These are phyloP conservation scores for Arthroderma sp. DNA, from an alignment of 2,329 filamentous ascomycete species.

Conservation along the genomic window DNA sequence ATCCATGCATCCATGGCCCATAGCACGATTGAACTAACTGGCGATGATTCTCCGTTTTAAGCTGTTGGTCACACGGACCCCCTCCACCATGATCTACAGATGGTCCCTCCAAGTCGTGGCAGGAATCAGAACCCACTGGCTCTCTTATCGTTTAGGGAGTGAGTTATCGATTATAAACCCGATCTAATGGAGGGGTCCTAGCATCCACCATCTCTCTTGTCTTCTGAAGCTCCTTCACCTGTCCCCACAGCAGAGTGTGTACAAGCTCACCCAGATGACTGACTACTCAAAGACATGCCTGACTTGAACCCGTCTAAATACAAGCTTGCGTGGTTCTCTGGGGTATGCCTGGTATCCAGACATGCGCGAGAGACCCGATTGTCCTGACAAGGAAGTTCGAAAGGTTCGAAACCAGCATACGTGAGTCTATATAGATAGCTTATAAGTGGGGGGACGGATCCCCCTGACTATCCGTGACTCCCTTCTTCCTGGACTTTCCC, in stretches of 20 bases:
- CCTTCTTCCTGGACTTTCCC: neutral
- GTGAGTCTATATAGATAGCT: neutral
- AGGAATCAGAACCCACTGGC: neutral
- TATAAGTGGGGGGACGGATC: neutral
- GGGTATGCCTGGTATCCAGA: neutral
- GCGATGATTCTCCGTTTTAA: neutral
- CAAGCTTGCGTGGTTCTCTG: neutral
- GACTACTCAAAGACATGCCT: too few relatives aligned
- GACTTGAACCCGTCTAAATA: neutral
- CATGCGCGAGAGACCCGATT: neutral
- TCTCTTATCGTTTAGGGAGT: neutral
- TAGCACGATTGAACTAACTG: neutral
- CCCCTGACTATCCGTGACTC: slow-evolving; percentile 1
- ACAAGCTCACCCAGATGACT: neutral
- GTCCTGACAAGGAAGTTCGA: neutral
- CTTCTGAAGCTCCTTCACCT: neutral
- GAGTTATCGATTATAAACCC: neutral
- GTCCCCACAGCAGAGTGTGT: neutral
- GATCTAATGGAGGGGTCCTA: neutral
- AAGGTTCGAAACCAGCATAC: neutral
- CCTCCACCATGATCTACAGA: slow-evolving; percentile 2
- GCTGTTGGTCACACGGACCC: slow-evolving; percentile 3
- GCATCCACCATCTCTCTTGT: neutral
- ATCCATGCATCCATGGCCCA: slow-evolving; percentile 1
- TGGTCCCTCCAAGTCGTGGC: neutral